Percentiles rank a stretch among this genome's conserved stretches.
phyloP scores from a whole-genome alignment of 2,329 filamentous ascomycete genomes.

The Verruconis gallopava region DNA sequence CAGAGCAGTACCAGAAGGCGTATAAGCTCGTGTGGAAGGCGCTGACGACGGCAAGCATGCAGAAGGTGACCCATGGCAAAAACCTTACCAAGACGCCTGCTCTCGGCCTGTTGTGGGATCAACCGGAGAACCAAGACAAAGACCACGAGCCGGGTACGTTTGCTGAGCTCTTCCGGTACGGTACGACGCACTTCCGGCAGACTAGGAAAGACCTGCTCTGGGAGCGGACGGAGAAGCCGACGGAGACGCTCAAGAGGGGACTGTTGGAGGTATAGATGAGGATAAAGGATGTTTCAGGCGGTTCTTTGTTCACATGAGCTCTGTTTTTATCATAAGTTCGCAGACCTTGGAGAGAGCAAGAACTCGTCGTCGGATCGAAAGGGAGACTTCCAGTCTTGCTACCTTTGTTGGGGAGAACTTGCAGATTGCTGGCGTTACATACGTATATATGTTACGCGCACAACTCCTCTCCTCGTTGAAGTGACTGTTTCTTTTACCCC shows the following conservation, averaged over 20 bases:
- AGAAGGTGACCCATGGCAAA: conserved; percentile 27
- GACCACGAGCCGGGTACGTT: conserved; percentile 23
- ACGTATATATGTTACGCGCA: too few species aligned
- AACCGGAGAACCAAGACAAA: conserved; percentile 20
- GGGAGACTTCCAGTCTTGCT: too few species aligned
- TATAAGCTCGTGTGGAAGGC: conserved; percentile 19
- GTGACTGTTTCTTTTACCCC: too few species aligned
- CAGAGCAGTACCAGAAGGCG: conserved; percentile 18
- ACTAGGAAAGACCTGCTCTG: conserved; percentile 19
- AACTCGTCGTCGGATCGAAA: too few species aligned
- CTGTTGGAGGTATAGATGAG: conserved; percentile 12
- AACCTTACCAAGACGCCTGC: conserved; percentile 16
- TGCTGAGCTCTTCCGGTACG: conserved; percentile 25
- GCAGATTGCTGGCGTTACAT: too few species aligned
- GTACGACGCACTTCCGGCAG: conserved; percentile 24
- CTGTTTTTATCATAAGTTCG: too few species aligned
- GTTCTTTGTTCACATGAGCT: too few species aligned
- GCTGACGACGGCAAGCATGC: conserved; percentile 20
- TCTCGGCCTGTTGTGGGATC: conserved; percentile 21
- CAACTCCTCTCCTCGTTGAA: too few species aligned
- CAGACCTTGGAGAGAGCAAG: too few species aligned
- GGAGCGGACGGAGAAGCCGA: conserved; percentile 14
- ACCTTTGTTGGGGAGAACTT: too few species aligned
- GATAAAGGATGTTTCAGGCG: too few species aligned
- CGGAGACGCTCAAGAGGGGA: conserved; percentile 16